Evolutionary conservation across 2,329 filamentous ascomycete species (phyloP).

Genomic region (Colletotrichum aenigma): DNA sequence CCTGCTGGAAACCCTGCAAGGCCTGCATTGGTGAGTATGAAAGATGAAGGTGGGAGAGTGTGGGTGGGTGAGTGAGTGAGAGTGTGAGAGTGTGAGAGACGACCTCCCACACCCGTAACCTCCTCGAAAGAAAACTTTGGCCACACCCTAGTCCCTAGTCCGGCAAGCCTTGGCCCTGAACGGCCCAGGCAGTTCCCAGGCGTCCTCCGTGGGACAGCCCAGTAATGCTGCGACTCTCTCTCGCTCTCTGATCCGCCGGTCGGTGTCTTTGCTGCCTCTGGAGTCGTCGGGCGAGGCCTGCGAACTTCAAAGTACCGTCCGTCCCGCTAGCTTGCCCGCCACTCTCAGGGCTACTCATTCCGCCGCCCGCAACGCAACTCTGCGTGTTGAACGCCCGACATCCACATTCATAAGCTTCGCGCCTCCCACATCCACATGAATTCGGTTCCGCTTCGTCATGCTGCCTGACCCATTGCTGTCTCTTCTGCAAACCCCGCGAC

Average conservation of each 20-base stretch:
- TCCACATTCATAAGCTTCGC: conserved; percentile 21
- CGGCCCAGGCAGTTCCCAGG: background rate
- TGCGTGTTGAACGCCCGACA: background rate
- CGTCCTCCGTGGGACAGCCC: conserved; percentile 8
- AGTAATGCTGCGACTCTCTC: background rate
- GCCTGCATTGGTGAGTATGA: background rate
- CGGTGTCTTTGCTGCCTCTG: background rate
- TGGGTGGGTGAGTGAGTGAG: background rate
- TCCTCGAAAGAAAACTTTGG: conserved; percentile 1
- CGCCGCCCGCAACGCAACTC: conserved; percentile 20
- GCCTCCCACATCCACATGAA: background rate
- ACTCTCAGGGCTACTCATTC: conserved; percentile 17
- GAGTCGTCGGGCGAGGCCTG: background rate
- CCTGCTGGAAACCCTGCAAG: background rate
- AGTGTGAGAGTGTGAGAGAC: background rate
- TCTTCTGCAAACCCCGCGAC: conserved; percentile 1
- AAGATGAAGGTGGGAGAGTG: background rate
- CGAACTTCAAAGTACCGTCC: background rate
- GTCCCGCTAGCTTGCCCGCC: conserved; percentile 17
- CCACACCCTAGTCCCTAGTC: conserved; percentile 7
- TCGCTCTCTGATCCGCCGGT: background rate
- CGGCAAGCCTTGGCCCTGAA: conserved; percentile 4
- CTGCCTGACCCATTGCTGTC: conserved; percentile 1
- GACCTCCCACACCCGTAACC: background rate
- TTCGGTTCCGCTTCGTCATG: background rate